Base-by-base conservation (phyloP, 2,329 filamentous ascomycete genomes). In the Aspergillus proliferans region DNA sequence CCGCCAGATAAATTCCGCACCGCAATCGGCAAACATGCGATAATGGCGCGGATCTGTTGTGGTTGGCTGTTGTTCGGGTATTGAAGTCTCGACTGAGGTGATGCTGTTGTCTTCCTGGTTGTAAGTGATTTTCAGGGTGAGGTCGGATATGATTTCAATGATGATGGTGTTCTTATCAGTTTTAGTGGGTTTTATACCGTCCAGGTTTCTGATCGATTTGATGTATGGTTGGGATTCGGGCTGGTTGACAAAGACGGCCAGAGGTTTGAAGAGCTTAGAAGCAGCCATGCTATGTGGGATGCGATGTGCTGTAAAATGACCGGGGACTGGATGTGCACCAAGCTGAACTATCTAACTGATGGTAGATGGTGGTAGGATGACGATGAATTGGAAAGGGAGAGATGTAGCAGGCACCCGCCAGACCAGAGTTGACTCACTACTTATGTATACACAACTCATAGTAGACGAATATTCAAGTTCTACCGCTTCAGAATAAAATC, bases 11-110 rank as follows among this genome's bases (percentile, higher is more conserved):
- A 57, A 57, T 14, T 49, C 48, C 6, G 54, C 54, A 15, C 53
- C 50, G 28, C 52, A 56, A n/a, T 59, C 58, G 14, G 55, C 40
- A 26, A 53, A 51, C 9, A 57, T 59, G 10, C 51, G 50, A 26
- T 56, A 59, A 43, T 56, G 52, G 2, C 45, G 49, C 14, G 42
- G 38, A 10, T 47, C 18, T 28, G 18, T 43, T 22, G 41, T n/a
- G 30, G 28, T 8, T 24, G 22, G 21, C 18, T 44, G 9, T 45
- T 9, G 12, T 12, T 14, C 2, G 7, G 15, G 12, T 30, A 26
- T 24, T 24, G 22, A 24, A 24, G 8, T 8, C 22, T 24, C 22
- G 8, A 24, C 22, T 7, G 19, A 12, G 19, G 15, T 18, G 15
- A 26, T 12, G 7, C 22, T 24, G 6, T 22, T 22, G 21, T 47